Evolutionary conservation across 768 basidiomycete genomes (phyloP).

Genomic region (Lactarius evosmus): DNA sequence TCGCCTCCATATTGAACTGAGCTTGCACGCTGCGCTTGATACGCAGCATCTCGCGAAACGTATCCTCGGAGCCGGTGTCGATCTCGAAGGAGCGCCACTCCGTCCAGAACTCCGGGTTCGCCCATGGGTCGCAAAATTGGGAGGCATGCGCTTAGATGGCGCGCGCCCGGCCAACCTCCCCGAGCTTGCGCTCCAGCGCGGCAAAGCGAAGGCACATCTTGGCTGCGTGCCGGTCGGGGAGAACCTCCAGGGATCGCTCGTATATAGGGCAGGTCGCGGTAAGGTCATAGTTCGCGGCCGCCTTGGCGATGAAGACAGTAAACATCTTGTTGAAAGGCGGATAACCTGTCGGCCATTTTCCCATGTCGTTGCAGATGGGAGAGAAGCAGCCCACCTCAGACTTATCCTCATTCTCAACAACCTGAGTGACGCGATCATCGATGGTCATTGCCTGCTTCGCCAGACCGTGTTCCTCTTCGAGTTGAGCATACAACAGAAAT

Average conservation of each 20-base stretch:
- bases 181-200: constrained; percentile 91
- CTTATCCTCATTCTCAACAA: constrained; percentile 86
- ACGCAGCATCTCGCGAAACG: constrained; percentile 91
- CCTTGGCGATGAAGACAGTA: constrained; percentile 95
- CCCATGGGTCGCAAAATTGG: constrained; percentile 96
- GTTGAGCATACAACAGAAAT: constrained; percentile 92
- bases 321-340: constrained; percentile 64
- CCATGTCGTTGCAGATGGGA: neutral
- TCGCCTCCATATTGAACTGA: constrained; percentile 96
- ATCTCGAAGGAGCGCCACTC: constrained; percentile 99
- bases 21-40: constrained; percentile 99
- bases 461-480: constrained; percentile 93
- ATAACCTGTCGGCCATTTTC: neutral
- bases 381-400: constrained; percentile 67
- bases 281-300: constrained; percentile 90
- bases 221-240: constrained; percentile 92
- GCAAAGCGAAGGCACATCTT: constrained; percentile 98
- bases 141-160: constrained; percentile 97
- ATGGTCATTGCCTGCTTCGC: constrained; percentile 96
- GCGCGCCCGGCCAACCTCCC: constrained; percentile 96
- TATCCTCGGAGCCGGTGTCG: constrained; percentile 98
- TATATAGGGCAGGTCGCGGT: constrained; percentile 97
- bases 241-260: constrained; percentile 86
- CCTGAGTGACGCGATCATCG: constrained; percentile 87
- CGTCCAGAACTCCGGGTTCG: constrained; percentile 88